Evolutionary conservation across 768 basidiomycete species (phyloP), one percentile per base, ranked within the genome.

Genomic region (Trametes meyenii): DNA sequence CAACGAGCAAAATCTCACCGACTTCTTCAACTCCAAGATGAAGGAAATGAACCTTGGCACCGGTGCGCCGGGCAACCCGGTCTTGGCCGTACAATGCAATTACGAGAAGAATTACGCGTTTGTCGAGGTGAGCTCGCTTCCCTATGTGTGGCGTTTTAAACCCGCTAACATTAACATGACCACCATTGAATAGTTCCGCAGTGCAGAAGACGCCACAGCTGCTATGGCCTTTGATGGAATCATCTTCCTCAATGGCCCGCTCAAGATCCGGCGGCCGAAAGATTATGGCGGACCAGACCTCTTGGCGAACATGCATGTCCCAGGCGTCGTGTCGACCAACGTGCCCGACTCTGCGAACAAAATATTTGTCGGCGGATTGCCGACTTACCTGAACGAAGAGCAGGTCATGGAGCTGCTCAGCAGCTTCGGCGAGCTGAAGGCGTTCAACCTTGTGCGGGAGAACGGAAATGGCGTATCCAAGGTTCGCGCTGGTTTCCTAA

Each of bases 51-150:
- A 82, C 63, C 86, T 96, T 49, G 91, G 93, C 14, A 92, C 92
- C 6, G 89, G 88, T 29, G 85, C 83, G 19, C 85, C 91, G 23
- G 94, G 93, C 21, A 94, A 94, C 64, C 93, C 96, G 11, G 94
- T 98, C 35, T 82, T 96, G 35, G 90, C 90, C 19, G 94, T 97
- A 5, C 94, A 96, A 71, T 91, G 97, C 78, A 98, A 98, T 71
- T 95, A 95, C 69, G 97, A 98, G 75, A 99, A 98, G 81, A 95
- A 94, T 69, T 99, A 98, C 72, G 97, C 97, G 1, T 99, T 98
- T 72, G 91, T 98, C 54, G 97, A 99, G 82, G 96, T 96, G 72
- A 64, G 81, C 70, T 40, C 70, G 16, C 29, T 38, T 24, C 17
- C 33, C 19, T 24, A 19, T 46, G 42, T 45, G 46, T 5, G 35